Percentiles rank a stretch among this genome's conserved stretches.
phyloP scores from a whole-genome alignment of 768 basidiomycete genomes.

The Tricholoma matsutake region DNA sequence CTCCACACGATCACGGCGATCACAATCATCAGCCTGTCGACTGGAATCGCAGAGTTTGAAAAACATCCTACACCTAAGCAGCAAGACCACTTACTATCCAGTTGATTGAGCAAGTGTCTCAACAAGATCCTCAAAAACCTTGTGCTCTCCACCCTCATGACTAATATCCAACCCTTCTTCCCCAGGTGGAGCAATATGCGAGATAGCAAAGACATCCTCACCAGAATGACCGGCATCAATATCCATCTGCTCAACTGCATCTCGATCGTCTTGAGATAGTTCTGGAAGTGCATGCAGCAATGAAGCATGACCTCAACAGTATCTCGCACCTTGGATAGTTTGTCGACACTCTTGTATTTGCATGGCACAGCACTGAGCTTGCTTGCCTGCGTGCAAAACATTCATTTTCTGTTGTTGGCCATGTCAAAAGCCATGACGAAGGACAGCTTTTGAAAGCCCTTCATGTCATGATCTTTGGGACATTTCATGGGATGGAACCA shows the following conservation, averaged over 20 bases:
- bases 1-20: slow-evolving; percentile 5
- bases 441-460: background rate
- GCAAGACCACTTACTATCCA: too few relatives aligned
- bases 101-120: too few relatives aligned
- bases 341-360: background rate
- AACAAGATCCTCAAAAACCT: too few relatives aligned
- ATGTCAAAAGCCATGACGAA: background rate
- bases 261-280: too few relatives aligned
- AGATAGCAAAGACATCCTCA: slow-evolving; percentile 6
- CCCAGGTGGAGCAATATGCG: slow-evolving; percentile 5
- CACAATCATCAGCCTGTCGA: slow-evolving; percentile 6
- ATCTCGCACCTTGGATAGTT: background rate
- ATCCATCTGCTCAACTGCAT: background rate
- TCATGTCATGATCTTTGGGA: background rate
- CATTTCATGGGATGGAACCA: too few relatives aligned
- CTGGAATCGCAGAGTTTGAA: too few relatives aligned
- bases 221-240: too few relatives aligned
- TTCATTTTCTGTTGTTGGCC: background rate
- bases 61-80: too few relatives aligned
- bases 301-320: background rate
- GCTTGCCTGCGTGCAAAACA: background rate
- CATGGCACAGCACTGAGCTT: background rate
- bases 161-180: too few relatives aligned
- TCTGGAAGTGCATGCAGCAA: too few relatives aligned
- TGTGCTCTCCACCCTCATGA: too few relatives aligned